Evolutionary conservation across 1,284 basidiomycete species (phyloP).

Genomic region (Cutaneotrichosporon spelunceum): DNA sequence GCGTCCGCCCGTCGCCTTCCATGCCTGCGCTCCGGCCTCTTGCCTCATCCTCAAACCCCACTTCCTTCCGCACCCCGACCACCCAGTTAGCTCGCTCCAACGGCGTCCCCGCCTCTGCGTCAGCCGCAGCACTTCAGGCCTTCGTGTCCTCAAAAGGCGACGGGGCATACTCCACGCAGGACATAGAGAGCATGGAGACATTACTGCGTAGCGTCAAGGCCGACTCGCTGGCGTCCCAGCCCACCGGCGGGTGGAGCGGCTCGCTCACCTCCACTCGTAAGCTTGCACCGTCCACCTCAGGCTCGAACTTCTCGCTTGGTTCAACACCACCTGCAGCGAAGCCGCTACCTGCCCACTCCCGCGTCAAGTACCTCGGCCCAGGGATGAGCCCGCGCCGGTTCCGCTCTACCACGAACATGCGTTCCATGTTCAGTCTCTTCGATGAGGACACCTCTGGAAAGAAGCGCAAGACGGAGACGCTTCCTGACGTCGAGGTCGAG

Average conservation of each 20-base stretch:
- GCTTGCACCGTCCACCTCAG: slow-evolving; percentile 17
- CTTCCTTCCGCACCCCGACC: slow-evolving; percentile 9
- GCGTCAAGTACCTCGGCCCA: slow-evolving; percentile 38
- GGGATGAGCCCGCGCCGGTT: slow-evolving; percentile 39
- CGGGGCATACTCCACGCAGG: slow-evolving; percentile 29
- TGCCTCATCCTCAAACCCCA: background rate
- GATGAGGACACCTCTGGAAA: slow-evolving; percentile 18
- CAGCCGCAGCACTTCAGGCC: slow-evolving; percentile 31
- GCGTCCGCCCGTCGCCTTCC: slow-evolving; percentile 16
- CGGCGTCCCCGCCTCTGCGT: slow-evolving; percentile 14
- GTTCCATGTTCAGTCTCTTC: slow-evolving; percentile 20
- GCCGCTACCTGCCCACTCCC: background rate
- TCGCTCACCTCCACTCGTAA: slow-evolving; percentile 12
- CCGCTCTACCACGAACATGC: slow-evolving; percentile 16
- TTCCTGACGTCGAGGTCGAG: slow-evolving; percentile 15
- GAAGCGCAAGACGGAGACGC: slow-evolving; percentile 27
- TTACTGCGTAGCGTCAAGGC: slow-evolving; percentile 33
- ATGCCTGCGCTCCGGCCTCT: slow-evolving; percentile 10
- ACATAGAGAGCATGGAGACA: slow-evolving; percentile 35
- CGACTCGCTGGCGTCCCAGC: slow-evolving; percentile 15
- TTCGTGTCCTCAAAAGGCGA: slow-evolving; percentile 40
- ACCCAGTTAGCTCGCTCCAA: background rate
- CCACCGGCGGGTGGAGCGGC: slow-evolving; percentile 29
- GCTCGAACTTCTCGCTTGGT: slow-evolving; percentile 24
- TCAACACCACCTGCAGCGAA: background rate